Evolutionary conservation across 164 flowering plant species (phyloP), one percentile per base, ranked within the genome.

Genomic region (Kingdonia uniflora): DNA sequence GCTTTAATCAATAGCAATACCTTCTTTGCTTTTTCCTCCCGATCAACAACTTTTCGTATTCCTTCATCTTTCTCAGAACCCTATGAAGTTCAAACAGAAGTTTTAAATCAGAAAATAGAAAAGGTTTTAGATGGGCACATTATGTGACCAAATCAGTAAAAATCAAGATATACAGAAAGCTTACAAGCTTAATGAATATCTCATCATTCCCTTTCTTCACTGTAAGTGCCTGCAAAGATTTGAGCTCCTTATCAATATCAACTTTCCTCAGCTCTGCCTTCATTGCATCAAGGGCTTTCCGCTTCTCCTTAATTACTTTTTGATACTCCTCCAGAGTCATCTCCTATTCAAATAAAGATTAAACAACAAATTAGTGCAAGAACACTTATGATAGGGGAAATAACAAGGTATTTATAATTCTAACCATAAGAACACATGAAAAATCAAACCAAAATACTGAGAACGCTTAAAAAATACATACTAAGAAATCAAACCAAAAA

Each of bases 271-370:
- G 76, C 61, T 75, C 76, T 22, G 73, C 48, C 68, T 78, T 78
- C 19, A 58, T 61, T 17, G 76, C 74, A 66, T 46, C 64, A 24
- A 85, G 51, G 23, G 77, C 77, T 56, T 74, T 81, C 66, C 85
- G 61, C 61, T 83, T 81, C 68, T 77, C 86, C 61, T 75, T 84
- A 50, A 71, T 73, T 62, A 79, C 51, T 61, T 83, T 83, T 55
- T 82, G 68, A 70, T 82, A 85, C 72, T 85, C 87, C 51, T 80
- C 85, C 46, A 85, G 72, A 15, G 95, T 85, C 89, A 82, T 85
- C 67, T 79, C 80, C 94, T 84, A 56, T 49, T n/a, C 57, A 57
- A 16, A 39, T 44, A 21, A 45, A 0, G 33, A 14, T 23, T 14
- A 19, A 58, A 40, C 23, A 19, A 44, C 22, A 45, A 19, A 45